Evolutionary conservation across 371 early-diverging fungal genomes (phyloP).

Genomic region (Coemansia linderi): DNA sequence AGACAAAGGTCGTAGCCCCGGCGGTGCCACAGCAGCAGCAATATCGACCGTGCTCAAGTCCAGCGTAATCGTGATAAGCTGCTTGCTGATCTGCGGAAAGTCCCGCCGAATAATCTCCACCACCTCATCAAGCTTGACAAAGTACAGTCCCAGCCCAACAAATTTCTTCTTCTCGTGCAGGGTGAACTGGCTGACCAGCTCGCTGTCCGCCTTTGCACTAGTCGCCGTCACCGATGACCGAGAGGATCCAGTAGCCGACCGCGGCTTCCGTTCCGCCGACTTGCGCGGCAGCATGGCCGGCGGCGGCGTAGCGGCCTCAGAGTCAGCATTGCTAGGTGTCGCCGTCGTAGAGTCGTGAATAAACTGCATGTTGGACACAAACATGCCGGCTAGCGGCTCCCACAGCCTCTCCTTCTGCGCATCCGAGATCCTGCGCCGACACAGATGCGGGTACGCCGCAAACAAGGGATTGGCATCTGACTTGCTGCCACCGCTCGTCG

Average conservation of each 20-base stretch:
- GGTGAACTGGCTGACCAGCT: conserved; percentile 54
- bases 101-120: conserved; percentile 64
- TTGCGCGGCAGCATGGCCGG: conserved; percentile 4
- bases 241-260: conserved; percentile 19
- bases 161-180: conserved; percentile 64
- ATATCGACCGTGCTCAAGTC: conserved; percentile 63
- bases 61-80: conserved; percentile 68
- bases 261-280: conserved; percentile 12
- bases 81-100: conserved; percentile 65
- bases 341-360: conserved; percentile 52
- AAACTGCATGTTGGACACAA: conserved; percentile 45
- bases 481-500: not conserved
- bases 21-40: not conserved
- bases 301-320: not conserved
- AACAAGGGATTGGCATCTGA: conserved; percentile 53
- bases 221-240: conserved; percentile 37
- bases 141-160: conserved; percentile 61
- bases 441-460: conserved; percentile 62
- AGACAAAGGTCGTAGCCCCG: conserved; percentile 13
- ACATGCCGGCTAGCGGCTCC: conserved; percentile 70
- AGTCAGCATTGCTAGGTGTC: not conserved
- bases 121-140: conserved; percentile 67
- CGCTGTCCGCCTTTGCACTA: conserved; percentile 27
- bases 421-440: conserved; percentile 58
- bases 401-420: conserved; percentile 72